Conservation (phyloP, 2,329 filamentous ascomycete genomes). For the Penicillium paneum region DNA sequence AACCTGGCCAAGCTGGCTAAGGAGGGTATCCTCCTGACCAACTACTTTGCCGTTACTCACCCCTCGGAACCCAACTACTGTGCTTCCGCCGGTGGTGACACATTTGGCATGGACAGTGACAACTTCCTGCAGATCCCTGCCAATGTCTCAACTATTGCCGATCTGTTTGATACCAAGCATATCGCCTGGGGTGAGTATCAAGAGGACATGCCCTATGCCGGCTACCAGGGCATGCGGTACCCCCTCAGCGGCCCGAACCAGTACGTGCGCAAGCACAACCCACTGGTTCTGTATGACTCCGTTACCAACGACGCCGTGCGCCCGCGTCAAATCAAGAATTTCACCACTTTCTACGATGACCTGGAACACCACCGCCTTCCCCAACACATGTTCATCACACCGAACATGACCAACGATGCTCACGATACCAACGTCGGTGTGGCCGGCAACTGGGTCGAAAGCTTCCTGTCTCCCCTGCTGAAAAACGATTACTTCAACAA, state of each 20-base stretch:
- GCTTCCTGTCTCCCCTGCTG: constrained; percentile 69
- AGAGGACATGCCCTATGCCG: constrained; percentile 72
- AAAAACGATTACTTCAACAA: constrained; percentile 68
- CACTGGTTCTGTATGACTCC: constrained; percentile 63
- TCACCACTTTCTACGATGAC: constrained; percentile 66
- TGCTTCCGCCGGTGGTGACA: constrained; percentile 65
- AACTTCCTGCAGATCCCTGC: constrained; percentile 56
- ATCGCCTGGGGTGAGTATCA: constrained; percentile 72
- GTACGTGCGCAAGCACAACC: constrained; percentile 82
- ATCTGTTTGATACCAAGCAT: constrained; percentile 62
- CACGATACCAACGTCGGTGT: constrained; percentile 70
- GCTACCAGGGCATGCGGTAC: constrained; percentile 64
- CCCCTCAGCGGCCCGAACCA: constrained; percentile 66
- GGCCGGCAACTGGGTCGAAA: constrained; percentile 65
- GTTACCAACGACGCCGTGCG: constrained; percentile 59
- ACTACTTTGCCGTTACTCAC: constrained; percentile 64
- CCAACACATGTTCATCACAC: constrained; percentile 60
- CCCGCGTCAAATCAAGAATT: constrained; percentile 69
- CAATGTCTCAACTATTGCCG: constrained; percentile 66
- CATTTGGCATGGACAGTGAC: constrained; percentile 70
- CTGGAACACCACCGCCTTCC: constrained; percentile 62
- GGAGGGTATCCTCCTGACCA: constrained; percentile 59
- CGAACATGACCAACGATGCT: constrained; percentile 62
- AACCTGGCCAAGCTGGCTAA: constrained; percentile 31
- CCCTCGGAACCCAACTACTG: constrained; percentile 76